Percentiles rank a stretch among this genome's conserved stretches.
Evolutionary conservation across 257 asterid genomes (phyloP).

Genomic region (Anisodus acutangulus): DNA sequence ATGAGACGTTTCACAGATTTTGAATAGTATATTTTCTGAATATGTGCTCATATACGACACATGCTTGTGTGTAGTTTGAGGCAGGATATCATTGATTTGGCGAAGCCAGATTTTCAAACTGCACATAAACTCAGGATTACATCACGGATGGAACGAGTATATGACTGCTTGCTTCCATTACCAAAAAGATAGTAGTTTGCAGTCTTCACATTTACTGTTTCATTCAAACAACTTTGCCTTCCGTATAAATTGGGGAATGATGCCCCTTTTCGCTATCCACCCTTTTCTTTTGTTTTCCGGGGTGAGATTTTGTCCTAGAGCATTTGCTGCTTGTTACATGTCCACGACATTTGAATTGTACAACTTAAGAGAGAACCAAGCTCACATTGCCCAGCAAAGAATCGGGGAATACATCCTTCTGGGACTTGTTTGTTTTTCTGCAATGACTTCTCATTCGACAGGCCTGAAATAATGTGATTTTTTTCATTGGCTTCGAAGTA

Average conservation of each 20-base stretch:
- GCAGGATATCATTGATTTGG: slow-evolving; percentile 79
- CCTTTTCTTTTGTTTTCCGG: background rate
- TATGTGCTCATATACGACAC: background rate
- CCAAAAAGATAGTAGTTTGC: slow-evolving; percentile 47
- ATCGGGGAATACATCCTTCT: background rate
- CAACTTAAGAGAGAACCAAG: slow-evolving; percentile 16
- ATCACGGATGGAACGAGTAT: slow-evolving; percentile 75
- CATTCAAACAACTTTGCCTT: background rate
- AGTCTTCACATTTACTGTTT: background rate
- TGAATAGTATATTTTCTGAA: background rate
- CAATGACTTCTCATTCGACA: background rate
- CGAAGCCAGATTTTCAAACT: slow-evolving; percentile 68
- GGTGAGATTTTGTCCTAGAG: slow-evolving; percentile 16
- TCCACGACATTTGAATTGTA: background rate
- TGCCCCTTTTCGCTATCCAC: background rate
- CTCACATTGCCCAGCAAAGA: slow-evolving; percentile 13
- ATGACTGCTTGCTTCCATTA: slow-evolving; percentile 92
- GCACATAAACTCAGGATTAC: slow-evolving; percentile 60
- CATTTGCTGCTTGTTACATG: slow-evolving; percentile 15
- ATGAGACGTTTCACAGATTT: background rate
- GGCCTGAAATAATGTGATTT: background rate
- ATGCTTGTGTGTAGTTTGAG: slow-evolving; percentile 61
- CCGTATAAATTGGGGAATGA: background rate
- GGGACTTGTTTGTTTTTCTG: background rate
- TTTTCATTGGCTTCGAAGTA: background rate